Percentiles rank a stretch among this genome's conserved stretches.
Conservation (phyloP, 2,329 filamentous ascomycete genomes). For the Aspergillus niger region DNA sequence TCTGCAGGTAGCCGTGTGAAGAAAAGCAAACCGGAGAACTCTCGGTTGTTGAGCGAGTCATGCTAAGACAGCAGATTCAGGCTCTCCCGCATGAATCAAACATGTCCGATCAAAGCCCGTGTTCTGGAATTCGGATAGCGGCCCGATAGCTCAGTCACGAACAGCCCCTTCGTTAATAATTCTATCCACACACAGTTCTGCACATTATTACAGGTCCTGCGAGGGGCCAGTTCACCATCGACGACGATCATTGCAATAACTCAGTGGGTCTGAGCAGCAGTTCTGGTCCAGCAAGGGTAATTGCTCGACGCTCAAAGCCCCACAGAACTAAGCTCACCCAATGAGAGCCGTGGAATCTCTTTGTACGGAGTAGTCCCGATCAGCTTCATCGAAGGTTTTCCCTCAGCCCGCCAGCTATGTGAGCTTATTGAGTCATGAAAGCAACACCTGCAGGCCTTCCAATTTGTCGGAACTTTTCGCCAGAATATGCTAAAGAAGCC, state of each 20-base stretch:
- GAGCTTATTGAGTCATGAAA: not conserved
- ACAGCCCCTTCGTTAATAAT: too few relatives aligned
- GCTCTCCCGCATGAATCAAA: not conserved
- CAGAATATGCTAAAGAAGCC: not conserved
- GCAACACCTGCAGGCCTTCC: not conserved
- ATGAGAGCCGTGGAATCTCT: not conserved
- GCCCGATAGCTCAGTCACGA: too few relatives aligned
- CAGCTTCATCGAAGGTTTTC: not conserved
- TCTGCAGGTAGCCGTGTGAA: not conserved
- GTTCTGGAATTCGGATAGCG: too few relatives aligned
- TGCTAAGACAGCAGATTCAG: not conserved
- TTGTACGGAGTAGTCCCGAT: not conserved
- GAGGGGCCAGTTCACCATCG: not conserved
- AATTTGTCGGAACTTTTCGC: not conserved
- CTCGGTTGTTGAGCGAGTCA: not conserved
- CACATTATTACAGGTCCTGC: not conserved
- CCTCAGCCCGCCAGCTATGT: not conserved
- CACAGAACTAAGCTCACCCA: not conserved
- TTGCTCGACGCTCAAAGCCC: not conserved
- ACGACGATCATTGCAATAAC: not conserved
- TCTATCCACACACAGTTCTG: too few relatives aligned
- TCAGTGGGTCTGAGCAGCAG: not conserved
- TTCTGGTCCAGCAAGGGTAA: not conserved
- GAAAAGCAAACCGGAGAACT: not conserved
- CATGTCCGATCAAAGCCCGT: not conserved